phyloP scores from a whole-genome alignment of 768 basidiomycete species.

The Punctularia strigosozonata region DNA sequence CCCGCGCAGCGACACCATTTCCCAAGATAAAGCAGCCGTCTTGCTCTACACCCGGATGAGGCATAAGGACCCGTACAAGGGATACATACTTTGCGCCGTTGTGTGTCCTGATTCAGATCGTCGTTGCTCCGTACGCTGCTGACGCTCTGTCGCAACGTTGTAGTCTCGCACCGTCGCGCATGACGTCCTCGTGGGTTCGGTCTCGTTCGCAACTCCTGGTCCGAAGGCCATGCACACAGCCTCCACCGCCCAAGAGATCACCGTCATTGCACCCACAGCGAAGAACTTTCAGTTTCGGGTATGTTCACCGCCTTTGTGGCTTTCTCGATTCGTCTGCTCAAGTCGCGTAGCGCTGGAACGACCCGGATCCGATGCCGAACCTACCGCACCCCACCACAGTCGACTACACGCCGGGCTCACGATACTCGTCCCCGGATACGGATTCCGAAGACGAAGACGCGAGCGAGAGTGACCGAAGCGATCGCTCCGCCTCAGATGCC shows the following conservation, averaged over 20 bases:
- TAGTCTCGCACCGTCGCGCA: constrained; percentile 59
- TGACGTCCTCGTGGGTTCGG: constrained; percentile 64
- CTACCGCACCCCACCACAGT: constrained; percentile 25
- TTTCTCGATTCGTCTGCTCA: constrained; percentile 29
- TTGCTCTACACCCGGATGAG: constrained; percentile 68
- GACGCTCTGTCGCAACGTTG: constrained; percentile 1
- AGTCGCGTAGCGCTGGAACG: constrained; percentile 47
- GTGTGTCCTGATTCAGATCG: constrained; percentile 30
- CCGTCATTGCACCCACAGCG: constrained; percentile 49
- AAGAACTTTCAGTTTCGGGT: constrained; percentile 26
- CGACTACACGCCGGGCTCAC: constrained; percentile 4
- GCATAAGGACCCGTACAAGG: constrained; percentile 70
- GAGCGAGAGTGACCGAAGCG: no score
- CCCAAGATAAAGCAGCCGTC: constrained; percentile 68
- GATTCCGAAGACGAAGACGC: constrained; percentile 3
- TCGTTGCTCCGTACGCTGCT: neutral
- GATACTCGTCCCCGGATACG: neutral
- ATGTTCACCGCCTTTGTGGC: constrained; percentile 25
- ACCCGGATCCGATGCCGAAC: constrained; percentile 57
- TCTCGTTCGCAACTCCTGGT: constrained; percentile 66
- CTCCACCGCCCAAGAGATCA: constrained; percentile 75
- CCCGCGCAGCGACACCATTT: constrained; percentile 51
- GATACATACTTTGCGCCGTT: constrained; percentile 63
- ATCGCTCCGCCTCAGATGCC: no score
- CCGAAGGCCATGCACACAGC: constrained; percentile 71